A percentile compares a stretch with the other conserved stretches of the same genome.
Conservation (phyloP, 2,329 filamentous ascomycete genomes). For the Stylonectria norvegica region DNA sequence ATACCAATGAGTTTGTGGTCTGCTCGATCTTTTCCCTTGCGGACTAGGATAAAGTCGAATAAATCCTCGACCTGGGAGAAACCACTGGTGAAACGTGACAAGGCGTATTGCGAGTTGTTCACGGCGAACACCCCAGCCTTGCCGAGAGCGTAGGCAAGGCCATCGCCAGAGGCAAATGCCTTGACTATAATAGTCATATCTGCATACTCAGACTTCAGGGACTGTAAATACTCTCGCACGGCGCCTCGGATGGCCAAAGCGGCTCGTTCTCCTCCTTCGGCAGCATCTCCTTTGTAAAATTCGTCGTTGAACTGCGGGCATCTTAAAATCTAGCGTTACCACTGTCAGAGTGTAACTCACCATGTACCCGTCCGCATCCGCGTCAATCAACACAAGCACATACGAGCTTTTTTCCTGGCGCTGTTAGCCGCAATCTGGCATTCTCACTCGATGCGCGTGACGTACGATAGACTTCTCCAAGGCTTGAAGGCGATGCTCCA, state of each 20-base stretch:
- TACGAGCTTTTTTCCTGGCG: not conserved
- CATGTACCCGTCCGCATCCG: constrained; percentile 1
- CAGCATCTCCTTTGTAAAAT: not conserved
- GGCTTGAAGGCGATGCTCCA: not conserved
- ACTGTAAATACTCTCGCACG: not conserved
- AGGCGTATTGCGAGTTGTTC: not conserved
- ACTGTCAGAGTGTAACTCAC: not conserved
- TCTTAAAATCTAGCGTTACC: not conserved
- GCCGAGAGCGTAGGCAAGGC: not conserved
- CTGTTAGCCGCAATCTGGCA: not conserved
- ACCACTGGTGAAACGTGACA: not conserved
- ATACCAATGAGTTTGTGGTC: not conserved
- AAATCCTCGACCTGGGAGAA: not conserved
- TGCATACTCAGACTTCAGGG: not conserved
- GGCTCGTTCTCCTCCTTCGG: not conserved
- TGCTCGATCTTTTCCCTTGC: not conserved
- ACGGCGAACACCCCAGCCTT: not conserved
- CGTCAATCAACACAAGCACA: constrained; percentile 2
- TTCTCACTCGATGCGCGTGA: not conserved
- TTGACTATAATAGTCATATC: not conserved
- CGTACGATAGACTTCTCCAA: constrained; percentile 1
- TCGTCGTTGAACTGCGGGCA: constrained; percentile 1
- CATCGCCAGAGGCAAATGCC: constrained; percentile 1
- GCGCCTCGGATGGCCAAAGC: not conserved
- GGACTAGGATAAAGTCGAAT: constrained; percentile 2